Base-by-base conservation (phyloP, 78 protist species). In the Goniomonas avonlea region DNA sequence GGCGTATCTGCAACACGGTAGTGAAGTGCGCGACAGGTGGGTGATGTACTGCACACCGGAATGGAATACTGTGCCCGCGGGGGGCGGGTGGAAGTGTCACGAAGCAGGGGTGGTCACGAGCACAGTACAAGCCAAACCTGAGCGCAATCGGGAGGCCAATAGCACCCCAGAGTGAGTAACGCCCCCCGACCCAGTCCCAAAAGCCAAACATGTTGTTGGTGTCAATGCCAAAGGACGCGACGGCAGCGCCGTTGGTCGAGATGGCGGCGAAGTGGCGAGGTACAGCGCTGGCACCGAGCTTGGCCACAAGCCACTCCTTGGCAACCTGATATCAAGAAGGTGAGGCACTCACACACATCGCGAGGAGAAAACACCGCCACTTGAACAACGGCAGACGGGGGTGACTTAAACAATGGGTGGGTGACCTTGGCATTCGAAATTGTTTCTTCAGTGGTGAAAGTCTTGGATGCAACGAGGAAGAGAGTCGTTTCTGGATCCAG, bases 181-280 rank as follows among this genome's bases (percentile, higher is more conserved):
- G 91, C 23, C 99, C 97, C 25, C 95, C 97, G 1, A 92, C 94
- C 95, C 95, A 92, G 78, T 96, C 99, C 97, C 97, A 96, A 85
- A 96, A 96, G 40, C 61, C 94, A 68, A 96, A 94, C 96, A 93
- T 93, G 82, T 94, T 94, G 15, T 35, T 89, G 15, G 86, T 20
- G 79, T 84, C 91, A 47, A 96, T 94, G 68, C 99, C 99, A 58
- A 96, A 96, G 71, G 21, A 90, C 29, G 68, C 45, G 9, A 88
- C 91, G 18, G 25, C 69, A 40, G 65, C 63, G 47, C 73, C 81
- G 88, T 93, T 93, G 50, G 98, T 96, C n/a, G 96, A 91, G 69
- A 96, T 75, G 15, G 99, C 99, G 0, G 89, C 96, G 61, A 96
- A 93, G 87, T 96, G 99, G 85, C 82, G 88, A 15, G 92, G 93